Evolutionary conservation across 495 filamentous ascomycete genomes (phyloP).

Genomic region (Trichoderma parareesei): DNA sequence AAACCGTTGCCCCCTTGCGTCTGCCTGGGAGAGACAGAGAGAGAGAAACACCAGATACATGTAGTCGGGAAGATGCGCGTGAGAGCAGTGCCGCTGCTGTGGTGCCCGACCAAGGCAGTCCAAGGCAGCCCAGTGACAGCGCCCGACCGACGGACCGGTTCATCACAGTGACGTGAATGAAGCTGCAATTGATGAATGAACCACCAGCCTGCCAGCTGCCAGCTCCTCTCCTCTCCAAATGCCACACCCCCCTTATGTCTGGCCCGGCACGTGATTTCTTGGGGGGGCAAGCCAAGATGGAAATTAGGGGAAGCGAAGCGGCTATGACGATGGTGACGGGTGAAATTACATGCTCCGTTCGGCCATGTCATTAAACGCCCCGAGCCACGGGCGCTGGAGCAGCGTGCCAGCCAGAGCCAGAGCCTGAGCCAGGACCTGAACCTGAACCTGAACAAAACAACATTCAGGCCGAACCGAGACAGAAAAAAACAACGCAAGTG

Average conservation of each 20-base stretch:
- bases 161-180: neutral
- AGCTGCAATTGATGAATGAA: no score
- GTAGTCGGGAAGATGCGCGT: neutral
- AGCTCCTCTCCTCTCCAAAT: no score
- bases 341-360: neutral
- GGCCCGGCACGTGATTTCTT: neutral
- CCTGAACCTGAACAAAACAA: neutral
- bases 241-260: neutral
- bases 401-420: neutral
- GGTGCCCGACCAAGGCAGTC: neutral
- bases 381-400: neutral
- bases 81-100: neutral
- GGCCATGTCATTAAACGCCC: constrained; percentile 6
- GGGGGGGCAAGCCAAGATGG: neutral
- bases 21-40: neutral
- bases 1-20: neutral
- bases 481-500: neutral
- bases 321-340: neutral
- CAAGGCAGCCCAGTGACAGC: neutral
- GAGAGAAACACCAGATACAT: neutral
- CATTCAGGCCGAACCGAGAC: neutral
- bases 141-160: neutral
- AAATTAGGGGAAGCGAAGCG: constrained; percentile 8
- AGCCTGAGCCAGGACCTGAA: neutral
- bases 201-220: no score